Base-by-base conservation (phyloP, 108 stramenopile species). In the Pseudonitzschia pungens region DNA sequence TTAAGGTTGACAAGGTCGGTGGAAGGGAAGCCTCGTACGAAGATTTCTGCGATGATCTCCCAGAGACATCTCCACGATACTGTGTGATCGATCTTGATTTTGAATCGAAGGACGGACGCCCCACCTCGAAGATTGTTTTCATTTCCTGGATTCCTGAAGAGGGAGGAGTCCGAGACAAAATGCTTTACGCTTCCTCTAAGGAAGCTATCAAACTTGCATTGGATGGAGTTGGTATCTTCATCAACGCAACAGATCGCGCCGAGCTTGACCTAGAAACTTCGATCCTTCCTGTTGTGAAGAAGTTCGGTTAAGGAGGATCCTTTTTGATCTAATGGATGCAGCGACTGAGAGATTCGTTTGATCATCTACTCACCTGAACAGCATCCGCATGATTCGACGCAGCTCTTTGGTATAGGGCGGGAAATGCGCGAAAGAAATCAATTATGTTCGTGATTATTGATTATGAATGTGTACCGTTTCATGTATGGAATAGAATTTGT, bases 111-210 rank as follows among this genome's bases (percentile, higher is more conserved):
- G 96, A 97, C 79, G 97, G 92, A 26, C 93, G 97, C 68, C 87
- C 89, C 24, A 93, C 92, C 56, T 89, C 92, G 65, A 98, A 98
- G 80, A 75, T 98, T 41, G 87, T 98, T 4, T 92, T 97, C 57
- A 92, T 98, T 72, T 87, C 91, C 45, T 98, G 97, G 97, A 90
- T 87, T 60, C 97, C 97, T 4, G 97, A 98, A 69, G 90, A 88
- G 26, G 96, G 92, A 24, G 71, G 76, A 24, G 80, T 98, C 63
- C 81, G 91, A 72, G 59, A 82, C 63, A 98, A 98, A 84, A 98
- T 98, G 97, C 72, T 97, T 53, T 98, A 97, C 86, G 79, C 88
- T 69, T 96, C 92, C 29, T 91, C 90, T 50, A 98, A 98, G 83
- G 96, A 98, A 70, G 91, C 92, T 42, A 77, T 97, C 72, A 92